phyloP scores from a whole-genome alignment of 202 grass and related monocot species.

The Schoenoplectus triqueter region DNA sequence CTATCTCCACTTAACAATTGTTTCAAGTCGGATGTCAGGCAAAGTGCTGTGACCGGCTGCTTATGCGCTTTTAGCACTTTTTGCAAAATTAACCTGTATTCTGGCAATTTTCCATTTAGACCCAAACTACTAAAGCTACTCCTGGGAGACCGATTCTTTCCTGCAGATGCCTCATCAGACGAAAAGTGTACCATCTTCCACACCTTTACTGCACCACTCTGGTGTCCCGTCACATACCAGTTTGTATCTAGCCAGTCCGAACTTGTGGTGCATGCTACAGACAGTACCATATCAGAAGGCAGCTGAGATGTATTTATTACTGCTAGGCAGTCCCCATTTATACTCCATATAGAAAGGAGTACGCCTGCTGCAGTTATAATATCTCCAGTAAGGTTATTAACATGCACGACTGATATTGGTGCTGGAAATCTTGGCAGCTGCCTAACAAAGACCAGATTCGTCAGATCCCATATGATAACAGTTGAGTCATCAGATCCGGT shows the following conservation, averaged over 20 bases:
- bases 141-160: constrained; percentile 54
- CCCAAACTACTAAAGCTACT: constrained; percentile 54
- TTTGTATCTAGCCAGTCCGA: constrained; percentile 96
- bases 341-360: constrained; percentile 89
- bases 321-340: constrained; percentile 94
- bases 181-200: constrained; percentile 99
- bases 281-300: constrained; percentile 97
- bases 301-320: constrained; percentile 93
- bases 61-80: constrained; percentile 96
- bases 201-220: constrained; percentile 96
- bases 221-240: constrained; percentile 96
- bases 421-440: constrained; percentile 89
- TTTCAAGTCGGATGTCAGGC: constrained; percentile 85
- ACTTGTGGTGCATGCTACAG: constrained; percentile 67
- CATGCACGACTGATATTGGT: constrained; percentile 82
- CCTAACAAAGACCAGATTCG: constrained; percentile 90
- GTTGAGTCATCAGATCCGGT: constrained; percentile 96
- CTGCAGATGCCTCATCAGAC: constrained; percentile 58
- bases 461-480: constrained; percentile 94
- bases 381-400: constrained; percentile 87
- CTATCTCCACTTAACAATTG: constrained; percentile 88
- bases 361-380: constrained; percentile 90
- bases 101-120: constrained; percentile 59
- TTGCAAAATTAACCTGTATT: constrained; percentile 85
- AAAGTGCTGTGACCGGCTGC: constrained; percentile 95